phyloP scores from a whole-genome alignment of 805 yeast genomes.

The Sugiyamaella smithiae region DNA sequence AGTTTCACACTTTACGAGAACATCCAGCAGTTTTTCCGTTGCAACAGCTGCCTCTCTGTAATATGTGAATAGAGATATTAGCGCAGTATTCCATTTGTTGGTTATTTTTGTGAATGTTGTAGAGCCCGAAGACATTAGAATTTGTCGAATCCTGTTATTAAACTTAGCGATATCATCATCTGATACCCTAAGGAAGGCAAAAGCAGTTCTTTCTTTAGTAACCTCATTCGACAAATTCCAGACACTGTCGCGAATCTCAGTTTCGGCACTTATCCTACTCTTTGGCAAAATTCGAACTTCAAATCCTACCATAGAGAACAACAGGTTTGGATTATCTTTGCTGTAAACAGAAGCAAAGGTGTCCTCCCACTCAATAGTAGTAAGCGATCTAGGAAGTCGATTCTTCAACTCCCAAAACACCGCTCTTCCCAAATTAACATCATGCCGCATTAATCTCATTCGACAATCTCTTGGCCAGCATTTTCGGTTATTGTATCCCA shows the following conservation, averaged over 20 bases:
- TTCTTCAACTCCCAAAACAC: slow-evolving; percentile 85
- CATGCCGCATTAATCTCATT: slow-evolving; percentile 87
- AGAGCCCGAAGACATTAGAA: slow-evolving; percentile 92
- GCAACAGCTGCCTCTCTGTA: slow-evolving; percentile 90
- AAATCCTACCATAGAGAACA: slow-evolving; percentile 92
- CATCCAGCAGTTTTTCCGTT: slow-evolving; percentile 73
- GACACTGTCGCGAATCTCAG: slow-evolving; percentile 71
- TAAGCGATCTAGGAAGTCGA: slow-evolving; percentile 73
- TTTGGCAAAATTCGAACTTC: slow-evolving; percentile 88
- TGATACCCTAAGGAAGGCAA: slow-evolving; percentile 81
- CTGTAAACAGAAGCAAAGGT: slow-evolving; percentile 87
- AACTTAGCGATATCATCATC: slow-evolving; percentile 76
- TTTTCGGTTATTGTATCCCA: slow-evolving; percentile 80
- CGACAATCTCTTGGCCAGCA: slow-evolving; percentile 95
- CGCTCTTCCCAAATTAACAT: slow-evolving; percentile 90
- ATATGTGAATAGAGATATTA: slow-evolving; percentile 81
- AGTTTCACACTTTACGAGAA: slow-evolving; percentile 86
- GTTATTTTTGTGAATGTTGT: slow-evolving; percentile 93
- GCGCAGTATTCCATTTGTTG: slow-evolving; percentile 92
- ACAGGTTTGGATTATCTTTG: slow-evolving; percentile 80
- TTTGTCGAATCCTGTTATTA: slow-evolving; percentile 79
- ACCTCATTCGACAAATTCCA: slow-evolving; percentile 78
- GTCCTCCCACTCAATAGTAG: slow-evolving; percentile 73
- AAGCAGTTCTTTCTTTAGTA: slow-evolving; percentile 83
- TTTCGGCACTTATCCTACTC: slow-evolving; percentile 51